Base-by-base conservation (phyloP, 2,329 filamentous ascomycete genomes). In the Exophiala phaeomuriformis region DNA sequence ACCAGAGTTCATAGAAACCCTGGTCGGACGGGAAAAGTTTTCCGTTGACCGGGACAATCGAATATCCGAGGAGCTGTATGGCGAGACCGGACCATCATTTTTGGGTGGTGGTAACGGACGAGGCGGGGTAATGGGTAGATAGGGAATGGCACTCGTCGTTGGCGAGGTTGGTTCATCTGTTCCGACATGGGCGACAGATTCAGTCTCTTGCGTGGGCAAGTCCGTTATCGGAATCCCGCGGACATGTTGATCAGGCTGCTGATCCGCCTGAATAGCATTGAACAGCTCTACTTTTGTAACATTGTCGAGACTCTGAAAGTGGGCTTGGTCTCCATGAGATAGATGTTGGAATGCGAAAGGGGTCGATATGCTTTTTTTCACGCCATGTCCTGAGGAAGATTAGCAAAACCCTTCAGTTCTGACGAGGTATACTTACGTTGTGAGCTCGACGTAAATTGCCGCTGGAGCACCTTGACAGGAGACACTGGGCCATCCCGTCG, bases 271-370 rank as follows among this genome's bases (percentile, higher is more conserved):
- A 49, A 78, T 74, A 30, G 76, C 72, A 51, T 75, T 76, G 64
- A 80, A 79, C 19, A 82, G 68, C 31, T 80, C 74, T 52, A 74
- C 70, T 51, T 77, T 72, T 49, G 75, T 72, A 8, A 76, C 70
- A 33, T 72, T 73, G 37, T 79, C 74, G 19, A 83, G 67, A 3
- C 70, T 70, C 32, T 76, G 72, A 52, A 82, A 74, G 52, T 83
- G 76, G 28, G 75, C 67, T 28, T 76, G 75, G 52, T 76, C 75
- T 30, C 80, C 80, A 63, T 84, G 80, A 35, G 79, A 79, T 49
- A 84, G 67, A 62, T 84, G 81, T 57, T 83, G 79, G 63, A 84
- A 84, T 61, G 82, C 78, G 66, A 81, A 84, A 1, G 81, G 81
- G 52, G 75, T 75, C 0, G 81, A 84, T 49, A 84, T 84, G 53